Base-by-base conservation (phyloP, 306 rosid species). In the Corylus americana region DNA sequence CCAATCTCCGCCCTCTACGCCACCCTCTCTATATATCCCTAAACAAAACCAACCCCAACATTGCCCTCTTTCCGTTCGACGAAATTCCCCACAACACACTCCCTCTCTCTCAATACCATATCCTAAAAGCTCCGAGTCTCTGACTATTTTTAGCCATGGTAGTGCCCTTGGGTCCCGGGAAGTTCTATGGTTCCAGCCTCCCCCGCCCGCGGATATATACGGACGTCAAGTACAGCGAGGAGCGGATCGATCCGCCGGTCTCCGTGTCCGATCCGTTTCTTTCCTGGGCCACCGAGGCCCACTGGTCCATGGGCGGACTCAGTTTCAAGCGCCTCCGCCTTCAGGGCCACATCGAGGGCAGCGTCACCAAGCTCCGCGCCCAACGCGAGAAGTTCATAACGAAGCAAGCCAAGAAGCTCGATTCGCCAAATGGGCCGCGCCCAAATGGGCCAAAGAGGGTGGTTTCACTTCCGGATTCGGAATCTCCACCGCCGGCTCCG, bases 281-380 rank as follows among this genome's bases (percentile, higher is more conserved):
- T 67, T 85, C 87, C 0, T 93, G 99, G 97, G 96, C 98, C 72
- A 37, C 82, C n/a, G 92, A 93, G 73, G 98, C 99, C 61, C 97
- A 95, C 85, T 95, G 99, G 97, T 88, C 98, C 79, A 93, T 95
- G 98, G 99, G 98, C 0, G 98, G 99, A 6, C 88, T 93, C 70
- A 85, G 86, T 84, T 79, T 80, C 89, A 87, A 84, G 45, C 97
- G 97, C 79, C 88, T 93, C 63, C 89, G 96, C 4, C 86, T 90
- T 45, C 95, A 89, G 69, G 98, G 98, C 35, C 91, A 88, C 25
- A 91, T 95, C 53, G 98, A 92, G 55, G 98, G 98, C 50, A 87
- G 78, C 81, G 82, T 92, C 45, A 14, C 81, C 42, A 90, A 62
- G 51, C 98, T 95, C 80, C 94, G 92, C 4, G 48, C 71, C 25